Percentiles rank a stretch among this genome's conserved stretches.
Evolutionary conservation across 1,284 basidiomycete genomes (phyloP).

Genomic region (Trametes sp.): DNA sequence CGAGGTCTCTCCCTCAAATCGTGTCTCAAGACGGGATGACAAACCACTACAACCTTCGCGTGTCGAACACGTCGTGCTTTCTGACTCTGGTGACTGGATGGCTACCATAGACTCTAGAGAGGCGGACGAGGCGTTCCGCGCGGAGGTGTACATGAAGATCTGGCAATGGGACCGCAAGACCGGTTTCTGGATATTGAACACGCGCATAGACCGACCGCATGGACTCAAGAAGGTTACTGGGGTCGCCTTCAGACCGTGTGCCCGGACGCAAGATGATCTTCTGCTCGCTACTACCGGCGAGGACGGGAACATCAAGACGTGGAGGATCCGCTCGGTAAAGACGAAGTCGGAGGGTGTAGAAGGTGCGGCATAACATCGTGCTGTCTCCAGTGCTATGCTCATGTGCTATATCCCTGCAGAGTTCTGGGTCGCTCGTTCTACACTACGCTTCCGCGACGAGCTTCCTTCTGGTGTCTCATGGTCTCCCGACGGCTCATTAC

Average conservation of each 20-base stretch:
- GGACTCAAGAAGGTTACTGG: conserved; percentile 70
- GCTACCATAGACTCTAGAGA: conserved; percentile 88
- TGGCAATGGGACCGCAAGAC: conserved; percentile 84
- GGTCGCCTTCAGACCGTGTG: conserved; percentile 70
- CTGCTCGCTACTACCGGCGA: conserved; percentile 70
- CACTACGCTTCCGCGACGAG: conserved; percentile 73
- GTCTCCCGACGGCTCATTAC: conserved; percentile 88
- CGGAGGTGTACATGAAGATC: conserved; percentile 87
- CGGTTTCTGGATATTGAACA: conserved; percentile 79
- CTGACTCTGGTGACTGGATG: conserved; percentile 86
- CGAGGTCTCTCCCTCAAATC: conserved; percentile 94
- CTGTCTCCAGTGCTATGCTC: background rate
- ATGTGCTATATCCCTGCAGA: conserved; percentile 50
- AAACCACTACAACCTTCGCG: conserved; percentile 80
- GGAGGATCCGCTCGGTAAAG: conserved; percentile 61
- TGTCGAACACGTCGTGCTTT: conserved; percentile 78
- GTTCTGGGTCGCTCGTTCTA: conserved; percentile 81
- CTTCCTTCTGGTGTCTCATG: conserved; percentile 75
- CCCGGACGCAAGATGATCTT: conserved; percentile 40
- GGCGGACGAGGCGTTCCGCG: conserved; percentile 66
- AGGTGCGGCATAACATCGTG: conserved; percentile 47
- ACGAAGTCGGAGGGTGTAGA: conserved; percentile 55
- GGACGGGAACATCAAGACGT: conserved; percentile 77
- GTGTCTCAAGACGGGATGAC: conserved; percentile 86
- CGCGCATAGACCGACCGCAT: conserved; percentile 92